Base-by-base conservation (phyloP, 306 rosid genomes). In the Morella rubra region DNA sequence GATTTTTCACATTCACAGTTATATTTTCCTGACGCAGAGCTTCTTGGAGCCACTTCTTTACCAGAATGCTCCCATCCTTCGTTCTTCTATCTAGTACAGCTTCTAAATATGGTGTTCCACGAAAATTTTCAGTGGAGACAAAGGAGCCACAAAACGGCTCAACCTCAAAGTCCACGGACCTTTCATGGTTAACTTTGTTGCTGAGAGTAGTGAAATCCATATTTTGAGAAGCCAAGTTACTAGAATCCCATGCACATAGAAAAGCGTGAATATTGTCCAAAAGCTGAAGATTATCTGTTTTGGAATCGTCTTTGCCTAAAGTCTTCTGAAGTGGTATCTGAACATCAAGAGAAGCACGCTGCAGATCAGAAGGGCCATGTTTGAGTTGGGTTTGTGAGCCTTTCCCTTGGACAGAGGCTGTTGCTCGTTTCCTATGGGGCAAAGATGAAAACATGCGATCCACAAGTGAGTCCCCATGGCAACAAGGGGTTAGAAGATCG, bases 11-110 rank as follows among this genome's bases (percentile, higher is more conserved):
- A 83, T 88, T 89, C 75, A 83, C 78, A 8, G 81, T 70, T 47
- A 89, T 72, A 56, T 83, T 94, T 79, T 92, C 97, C 75, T 71
- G 73, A 71, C 83, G 91, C 77, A 90, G 53, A 56, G 92, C 82
- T 92, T 94, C 98, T 85, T 89, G 95, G 72, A 92, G 88, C 98
- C 97, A 94, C 87, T 87, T 94, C 89, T 92, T 91, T 76, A 94
- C 88, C 73, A 94, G 83, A 65, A 92, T 40, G 73, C 87, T 62
- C 68, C 96, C 96, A 83, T 92, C 97, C 82, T 88, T 94, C 62
- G 92, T 87, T 83, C 86, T 90, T 81, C 97, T 90, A 81, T 94
- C 95, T 37, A 94, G 83, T 73, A 94, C 74, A 67, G 97, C 91
- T 81, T 94, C 97, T 89, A 94, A 84, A 60, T 86, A 88, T 66